Base-by-base conservation (phyloP, 2,329 filamentous ascomycete species). In the Mariannaea sp. region DNA sequence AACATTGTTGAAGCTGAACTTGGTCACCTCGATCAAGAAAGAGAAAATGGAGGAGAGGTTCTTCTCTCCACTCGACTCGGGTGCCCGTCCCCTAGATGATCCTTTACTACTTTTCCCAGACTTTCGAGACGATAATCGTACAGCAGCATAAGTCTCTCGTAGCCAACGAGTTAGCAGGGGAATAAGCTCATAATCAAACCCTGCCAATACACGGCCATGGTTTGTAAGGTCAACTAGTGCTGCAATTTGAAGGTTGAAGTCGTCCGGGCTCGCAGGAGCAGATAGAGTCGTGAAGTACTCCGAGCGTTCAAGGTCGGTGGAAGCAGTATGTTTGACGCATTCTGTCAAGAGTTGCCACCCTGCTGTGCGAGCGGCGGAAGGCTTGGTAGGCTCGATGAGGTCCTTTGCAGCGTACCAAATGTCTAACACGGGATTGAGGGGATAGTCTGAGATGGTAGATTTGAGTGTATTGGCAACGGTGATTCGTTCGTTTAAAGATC, bases 1-100 rank as follows among this genome's bases (percentile, higher is more conserved):
- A 19, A 87, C 84, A 26, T 84, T 79, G 60, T 86, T 87, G 68
- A 85, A 88, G 67, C 87, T 90, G 75, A 89, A 92, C 67, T 89
- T 90, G 73, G 89, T 84, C 48, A 90, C 78, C 57, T 89, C 84
- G 52, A 81, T 79, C 48, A 88, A 77, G 59, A 86, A 88, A 10
- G 75, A 71, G 65, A 91, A 90, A 2, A 91, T 71, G 41, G 82
- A 79, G 2, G 80, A 74, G 47, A 92, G 75, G 62, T 84, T 85
- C 59, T 80, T 79, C 55, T 88, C 85, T 64, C 86, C 84, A 22
- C 74, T 77, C 3, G 74, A 73, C 5, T 67, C 68, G 17, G 73
- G 68, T 7, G 70, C 66, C 58, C 65, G 69, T 27, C 54, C 65
- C 70, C 66, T 80, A 73, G 58, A 56, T 7, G 71, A 64, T 33